phyloP scores from a whole-genome alignment of 768 basidiomycete species.

The Tulasnella sp. region DNA sequence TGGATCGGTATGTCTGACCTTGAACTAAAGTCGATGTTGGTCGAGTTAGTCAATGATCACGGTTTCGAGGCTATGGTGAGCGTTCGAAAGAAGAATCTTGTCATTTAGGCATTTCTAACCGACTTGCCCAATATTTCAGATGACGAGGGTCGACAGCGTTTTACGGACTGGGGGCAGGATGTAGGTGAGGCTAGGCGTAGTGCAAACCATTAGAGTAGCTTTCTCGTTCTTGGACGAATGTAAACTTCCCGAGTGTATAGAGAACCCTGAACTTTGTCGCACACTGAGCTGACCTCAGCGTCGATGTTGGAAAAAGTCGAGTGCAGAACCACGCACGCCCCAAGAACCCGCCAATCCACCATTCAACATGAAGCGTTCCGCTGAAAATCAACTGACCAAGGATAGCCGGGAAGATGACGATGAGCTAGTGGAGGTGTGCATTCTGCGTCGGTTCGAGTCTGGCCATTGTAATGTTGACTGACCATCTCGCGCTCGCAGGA shows the following conservation, averaged over 20 bases:
- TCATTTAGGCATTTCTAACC: background rate
- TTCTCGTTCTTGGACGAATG: background rate
- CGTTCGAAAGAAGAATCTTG: background rate
- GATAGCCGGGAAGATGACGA: constrained; percentile 33
- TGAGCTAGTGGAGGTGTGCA: constrained; percentile 29
- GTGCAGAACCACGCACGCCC: constrained; percentile 10
- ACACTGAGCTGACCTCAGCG: constrained; percentile 11
- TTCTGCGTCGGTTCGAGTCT: background rate
- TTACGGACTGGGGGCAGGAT: background rate
- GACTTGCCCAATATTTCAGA: background rate
- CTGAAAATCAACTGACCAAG: constrained; percentile 30
- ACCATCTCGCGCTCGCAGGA: constrained; percentile 15
- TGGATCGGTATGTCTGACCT: background rate
- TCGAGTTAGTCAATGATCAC: background rate
- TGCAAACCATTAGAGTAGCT: background rate
- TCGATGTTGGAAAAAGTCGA: constrained; percentile 27
- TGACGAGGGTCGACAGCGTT: background rate
- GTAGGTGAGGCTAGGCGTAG: background rate
- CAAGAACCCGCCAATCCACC: background rate
- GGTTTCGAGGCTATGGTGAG: constrained; percentile 3
- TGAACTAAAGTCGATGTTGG: background rate
- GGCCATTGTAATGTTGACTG: background rate
- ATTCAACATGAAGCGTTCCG: constrained; percentile 29
- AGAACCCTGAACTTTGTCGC: background rate
- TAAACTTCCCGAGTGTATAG: background rate